Conservation (phyloP, 495 filamentous ascomycete genomes). For the Alectoria sarmentosa region DNA sequence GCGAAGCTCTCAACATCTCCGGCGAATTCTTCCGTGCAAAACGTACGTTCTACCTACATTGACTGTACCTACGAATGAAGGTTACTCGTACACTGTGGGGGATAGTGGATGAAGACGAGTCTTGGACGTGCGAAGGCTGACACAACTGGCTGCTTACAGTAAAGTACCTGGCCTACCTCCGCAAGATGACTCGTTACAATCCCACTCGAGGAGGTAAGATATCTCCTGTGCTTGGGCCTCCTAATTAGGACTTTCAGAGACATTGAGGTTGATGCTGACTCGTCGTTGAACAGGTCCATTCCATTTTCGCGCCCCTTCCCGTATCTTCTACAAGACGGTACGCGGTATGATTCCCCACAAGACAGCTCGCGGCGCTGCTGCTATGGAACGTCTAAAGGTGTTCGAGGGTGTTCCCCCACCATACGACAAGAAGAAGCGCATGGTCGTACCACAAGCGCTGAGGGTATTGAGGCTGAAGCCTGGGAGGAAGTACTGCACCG, state of each 20-base stretch:
- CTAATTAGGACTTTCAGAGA: background rate
- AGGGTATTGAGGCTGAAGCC: slow-evolving; percentile 91
- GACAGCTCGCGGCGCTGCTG: slow-evolving; percentile 92
- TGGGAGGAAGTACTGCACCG: slow-evolving; percentile 98
- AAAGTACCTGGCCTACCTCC: slow-evolving; percentile 99
- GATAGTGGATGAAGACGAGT: background rate
- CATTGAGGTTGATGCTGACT: slow-evolving; percentile 32
- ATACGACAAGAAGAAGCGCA: slow-evolving; percentile 99
- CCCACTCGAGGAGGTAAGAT: slow-evolving; percentile 86
- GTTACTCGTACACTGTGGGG: background rate
- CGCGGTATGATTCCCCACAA: slow-evolving; percentile 99
- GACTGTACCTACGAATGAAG: background rate
- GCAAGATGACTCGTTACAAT: slow-evolving; percentile 99
- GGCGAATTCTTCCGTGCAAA: slow-evolving; percentile 99
- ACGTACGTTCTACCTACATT: slow-evolving; percentile 61
- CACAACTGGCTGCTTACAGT: slow-evolving; percentile 51
- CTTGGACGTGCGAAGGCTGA: slow-evolving; percentile 31
- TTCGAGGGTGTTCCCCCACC: slow-evolving; percentile 99
- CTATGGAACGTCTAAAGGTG: slow-evolving; percentile 96
- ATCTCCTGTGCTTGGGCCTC: slow-evolving; percentile 16
- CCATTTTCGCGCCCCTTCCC: slow-evolving; percentile 97
- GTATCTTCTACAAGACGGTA: slow-evolving; percentile 99
- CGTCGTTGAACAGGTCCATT: slow-evolving; percentile 64
- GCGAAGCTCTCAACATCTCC: slow-evolving; percentile 98
- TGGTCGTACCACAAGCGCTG: slow-evolving; percentile 97